Evolutionary conservation across 352 stramenopile species (phyloP).

Genomic region (Globisporangium nodosum): DNA sequence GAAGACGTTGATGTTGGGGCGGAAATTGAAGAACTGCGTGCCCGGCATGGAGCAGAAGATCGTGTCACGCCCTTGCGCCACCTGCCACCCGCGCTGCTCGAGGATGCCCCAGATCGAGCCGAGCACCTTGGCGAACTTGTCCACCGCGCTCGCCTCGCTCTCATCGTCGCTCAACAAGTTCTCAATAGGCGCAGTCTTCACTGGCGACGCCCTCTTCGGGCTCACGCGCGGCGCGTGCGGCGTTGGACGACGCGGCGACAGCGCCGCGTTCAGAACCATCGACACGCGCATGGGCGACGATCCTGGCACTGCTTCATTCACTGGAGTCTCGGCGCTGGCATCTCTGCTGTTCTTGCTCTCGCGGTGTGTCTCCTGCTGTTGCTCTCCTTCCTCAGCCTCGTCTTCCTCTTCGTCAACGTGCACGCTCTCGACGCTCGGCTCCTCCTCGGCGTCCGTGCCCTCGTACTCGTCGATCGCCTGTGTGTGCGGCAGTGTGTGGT

Average conservation of each 20-base stretch:
- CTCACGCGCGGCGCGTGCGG: neutral
- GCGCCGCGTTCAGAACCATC: neutral
- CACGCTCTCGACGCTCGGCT: conserved; percentile 3
- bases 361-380: neutral
- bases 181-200: neutral
- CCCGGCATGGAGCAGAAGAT: conserved; percentile 72
- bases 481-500: neutral
- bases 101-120: conserved; percentile 39
- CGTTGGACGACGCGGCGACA: neutral
- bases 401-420: neutral
- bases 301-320: neutral
- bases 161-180: conserved; percentile 1
- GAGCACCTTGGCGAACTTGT: conserved; percentile 45
- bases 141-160: conserved; percentile 17
- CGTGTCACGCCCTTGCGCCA: conserved; percentile 48
- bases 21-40: conserved; percentile 80
- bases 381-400: neutral
- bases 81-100: conserved; percentile 50
- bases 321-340: neutral
- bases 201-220: conserved; percentile 1
- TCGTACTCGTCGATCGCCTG: conserved; percentile 11
- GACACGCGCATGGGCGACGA: neutral
- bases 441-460: conserved; percentile 7
- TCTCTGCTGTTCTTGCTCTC: neutral
- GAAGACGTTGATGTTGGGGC: conserved; percentile 80